Base-by-base conservation (phyloP, 2,329 filamentous ascomycete species). In the Sphaerulina populicola region DNA sequence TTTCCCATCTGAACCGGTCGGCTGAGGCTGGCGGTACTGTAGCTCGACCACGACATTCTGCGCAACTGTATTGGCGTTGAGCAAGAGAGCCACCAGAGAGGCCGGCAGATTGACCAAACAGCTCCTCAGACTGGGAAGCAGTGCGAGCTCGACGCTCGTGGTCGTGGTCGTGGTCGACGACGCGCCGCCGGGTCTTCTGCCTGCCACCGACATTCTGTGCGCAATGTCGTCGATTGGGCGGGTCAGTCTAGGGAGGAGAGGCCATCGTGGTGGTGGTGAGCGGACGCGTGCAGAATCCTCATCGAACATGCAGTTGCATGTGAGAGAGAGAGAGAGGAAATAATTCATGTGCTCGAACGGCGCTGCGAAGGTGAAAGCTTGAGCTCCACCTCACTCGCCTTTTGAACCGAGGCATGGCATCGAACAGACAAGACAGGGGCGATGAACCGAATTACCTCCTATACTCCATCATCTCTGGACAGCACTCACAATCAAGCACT, bases 11-110 rank as follows among this genome's bases (percentile, higher is more conserved):
- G 52, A 60, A 39, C 61, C 61, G 10, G 78, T 68, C 18, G 77
- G 72, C 37, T 76, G 67, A 38, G 79, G 71, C 55, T 77, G 77
- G 64, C 83, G 81, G 71, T 86, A 94, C 67, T 78, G 85, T 57
- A 98, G 78, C 72, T 98, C 93, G 68, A 98, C 85, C 56, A 97
- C 80, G 61, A 97, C 88, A 85, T 97, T 95, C 72, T 98, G 93
- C 31, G 86, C 88, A 53, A 90, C 87, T 39, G 90, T 90, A 67
- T 97, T 94, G 61, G 90, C 80, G 71, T 90, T 94, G 61, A 91
- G 81, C 44, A 98, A 79, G 48, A 95, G 72, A 33, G 87, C 84
- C 51, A 94, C 89, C 51, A 98, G 75, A 23, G 87, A 85, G 4
- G 86, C 72, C 43, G 93, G 93, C 45, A 98, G 79, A 71, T 97